Conservation (phyloP, 352 stramenopile genomes). For the Pythium volutum region DNA sequence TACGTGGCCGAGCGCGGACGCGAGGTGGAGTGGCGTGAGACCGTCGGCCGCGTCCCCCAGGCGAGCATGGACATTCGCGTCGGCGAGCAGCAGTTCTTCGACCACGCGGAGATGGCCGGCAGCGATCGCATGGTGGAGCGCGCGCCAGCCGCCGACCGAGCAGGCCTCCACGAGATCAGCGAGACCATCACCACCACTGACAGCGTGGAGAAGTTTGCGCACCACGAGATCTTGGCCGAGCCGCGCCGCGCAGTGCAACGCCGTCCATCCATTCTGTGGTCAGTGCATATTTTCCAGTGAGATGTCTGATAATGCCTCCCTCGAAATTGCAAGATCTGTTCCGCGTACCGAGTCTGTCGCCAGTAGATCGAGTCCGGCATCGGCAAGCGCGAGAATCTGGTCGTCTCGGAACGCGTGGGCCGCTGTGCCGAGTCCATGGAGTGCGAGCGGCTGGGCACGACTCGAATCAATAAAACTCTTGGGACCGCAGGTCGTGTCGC, state of each 20-base stretch:
- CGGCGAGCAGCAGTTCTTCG: conserved; percentile 33
- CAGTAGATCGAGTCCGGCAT: conserved; percentile 27
- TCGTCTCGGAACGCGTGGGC: conserved; percentile 27
- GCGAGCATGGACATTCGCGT: conserved; percentile 28
- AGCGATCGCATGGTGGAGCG: conserved; percentile 37
- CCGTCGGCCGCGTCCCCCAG: conserved; percentile 25
- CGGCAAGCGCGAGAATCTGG: conserved; percentile 23
- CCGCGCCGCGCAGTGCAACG: conserved; percentile 36
- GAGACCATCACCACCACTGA: background rate
- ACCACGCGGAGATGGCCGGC: conserved; percentile 28
- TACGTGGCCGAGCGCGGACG: conserved; percentile 19
- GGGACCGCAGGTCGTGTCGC: conserved; percentile 28
- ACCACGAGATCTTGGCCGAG: conserved; percentile 31
- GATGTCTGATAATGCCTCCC: too few species aligned
- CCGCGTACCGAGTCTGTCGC: conserved; percentile 30
- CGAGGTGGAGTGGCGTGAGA: conserved; percentile 36
- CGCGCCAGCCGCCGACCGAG: conserved; percentile 30
- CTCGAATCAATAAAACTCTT: conserved; percentile 19
- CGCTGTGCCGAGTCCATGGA: conserved; percentile 30
- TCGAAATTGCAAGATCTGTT: background rate
- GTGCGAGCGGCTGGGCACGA: conserved; percentile 26
- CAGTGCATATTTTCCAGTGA: background rate
- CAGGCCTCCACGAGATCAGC: conserved; percentile 10
- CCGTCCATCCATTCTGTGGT: conserved; percentile 29
- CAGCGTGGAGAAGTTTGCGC: conserved; percentile 14